phyloP scores from a whole-genome alignment of 73 alveolate genomes.

The Tetrahymena thermophila region DNA sequence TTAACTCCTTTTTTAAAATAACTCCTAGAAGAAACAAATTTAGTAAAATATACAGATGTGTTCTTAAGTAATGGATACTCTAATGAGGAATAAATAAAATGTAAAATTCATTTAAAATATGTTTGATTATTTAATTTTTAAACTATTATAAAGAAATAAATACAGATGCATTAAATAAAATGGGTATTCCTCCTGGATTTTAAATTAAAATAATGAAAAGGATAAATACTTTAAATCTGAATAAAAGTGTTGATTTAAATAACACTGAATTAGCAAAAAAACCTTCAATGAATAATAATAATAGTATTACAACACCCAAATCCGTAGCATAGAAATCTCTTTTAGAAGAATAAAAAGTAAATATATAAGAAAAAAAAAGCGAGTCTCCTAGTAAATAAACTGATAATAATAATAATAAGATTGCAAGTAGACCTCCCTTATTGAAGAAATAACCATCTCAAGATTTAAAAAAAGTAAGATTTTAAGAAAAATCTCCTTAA shows the following conservation, averaged over 20 bases:
- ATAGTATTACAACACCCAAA: background rate
- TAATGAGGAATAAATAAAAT: background rate
- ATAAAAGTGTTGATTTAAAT: background rate
- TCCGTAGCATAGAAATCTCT: background rate
- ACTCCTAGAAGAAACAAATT: background rate
- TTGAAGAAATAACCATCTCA: background rate
- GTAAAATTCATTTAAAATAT: background rate
- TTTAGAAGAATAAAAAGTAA: background rate
- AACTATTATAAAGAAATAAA: background rate
- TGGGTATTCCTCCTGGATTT: conserved; percentile 1
- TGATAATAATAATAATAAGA: background rate
- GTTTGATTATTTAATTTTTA: background rate
- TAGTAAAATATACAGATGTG: background rate
- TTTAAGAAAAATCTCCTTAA: background rate
- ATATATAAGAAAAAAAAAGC: background rate
- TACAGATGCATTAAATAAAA: background rate
- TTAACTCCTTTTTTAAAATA: background rate
- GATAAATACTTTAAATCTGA: background rate
- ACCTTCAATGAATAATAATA: background rate
- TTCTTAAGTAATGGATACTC: background rate
- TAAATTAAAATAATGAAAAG: background rate
- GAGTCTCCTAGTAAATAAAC: background rate
- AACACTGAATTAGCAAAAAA: background rate
- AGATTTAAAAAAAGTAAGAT: background rate
- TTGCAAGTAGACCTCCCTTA: background rate